Conservation (phyloP, 306 rosid genomes). For the Prunus campanulata region DNA sequence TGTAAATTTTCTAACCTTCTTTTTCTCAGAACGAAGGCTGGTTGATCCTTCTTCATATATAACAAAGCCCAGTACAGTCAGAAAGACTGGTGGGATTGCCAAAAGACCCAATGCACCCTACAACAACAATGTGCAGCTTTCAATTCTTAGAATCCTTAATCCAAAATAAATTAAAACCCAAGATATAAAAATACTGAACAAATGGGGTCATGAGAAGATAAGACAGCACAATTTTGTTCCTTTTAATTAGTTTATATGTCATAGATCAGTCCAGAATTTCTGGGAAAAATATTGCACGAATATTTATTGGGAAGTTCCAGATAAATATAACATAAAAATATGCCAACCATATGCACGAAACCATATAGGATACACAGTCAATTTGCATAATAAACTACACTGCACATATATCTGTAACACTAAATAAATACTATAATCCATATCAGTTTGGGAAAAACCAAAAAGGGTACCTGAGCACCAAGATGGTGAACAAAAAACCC, state of each 20-base stretch:
- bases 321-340: too few relatives aligned
- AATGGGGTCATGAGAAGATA: background rate
- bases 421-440: too few relatives aligned
- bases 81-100: conserved; percentile 58
- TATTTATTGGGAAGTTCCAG: background rate
- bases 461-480: conserved; percentile 50
- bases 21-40: conserved; percentile 28
- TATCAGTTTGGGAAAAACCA: too few relatives aligned
- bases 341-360: background rate
- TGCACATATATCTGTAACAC: too few relatives aligned
- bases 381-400: background rate
- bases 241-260: background rate
- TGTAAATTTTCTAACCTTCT: conserved; percentile 34
- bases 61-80: conserved; percentile 56
- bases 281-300: background rate
- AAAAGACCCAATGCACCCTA: conserved; percentile 61
- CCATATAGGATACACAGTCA: background rate
- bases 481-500: conserved; percentile 62
- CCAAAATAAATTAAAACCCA: background rate
- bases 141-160: background rate
- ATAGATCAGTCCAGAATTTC: background rate
- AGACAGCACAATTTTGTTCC: background rate
- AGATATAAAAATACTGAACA: too few relatives aligned
- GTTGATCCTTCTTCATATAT: conserved; percentile 49
- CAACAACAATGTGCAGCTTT: background rate